Evolutionary conservation across 495 filamentous ascomycete species (phyloP), one percentile per base, ranked within the genome.

Genomic region (Ascodesmis nigricans): DNA sequence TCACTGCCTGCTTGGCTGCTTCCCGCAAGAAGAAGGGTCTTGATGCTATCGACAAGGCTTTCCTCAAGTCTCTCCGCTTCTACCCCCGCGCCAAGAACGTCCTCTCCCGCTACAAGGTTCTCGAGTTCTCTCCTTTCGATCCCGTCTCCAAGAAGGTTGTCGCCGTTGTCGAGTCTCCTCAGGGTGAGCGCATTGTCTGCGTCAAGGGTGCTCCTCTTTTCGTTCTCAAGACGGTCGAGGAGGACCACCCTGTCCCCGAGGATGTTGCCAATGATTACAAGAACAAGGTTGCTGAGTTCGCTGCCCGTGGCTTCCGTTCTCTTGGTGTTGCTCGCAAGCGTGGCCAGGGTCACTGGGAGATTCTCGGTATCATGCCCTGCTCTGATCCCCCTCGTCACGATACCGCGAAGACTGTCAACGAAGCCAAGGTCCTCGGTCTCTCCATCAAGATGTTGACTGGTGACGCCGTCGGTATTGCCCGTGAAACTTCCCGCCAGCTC

Each of bases 371-470:
- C 50, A 78, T 91, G 73, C 82, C 82, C 46, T 87, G 79, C 65
- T 75, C 66, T 46, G 82, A 92, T 50, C 82, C 82, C 36, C 82
- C 82, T 40, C 77, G 82, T 49, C 69, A 87, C 59, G 81, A 91
- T 54, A 90, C 80, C 46, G 78, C 76, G 42, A 74, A 77, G 53
- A 90, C 81, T 39, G 76, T 92, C 58, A 69, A 72, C 50, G 81
- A 92, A 60, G 82, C 82, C 46, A 76, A 83, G 62, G 63, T 62
- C 37, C 69, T 92, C 33, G 82, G 82, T 58, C 62, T 92, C 28
- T 75, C 71, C 38, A 79, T 92, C 57, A 92, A 91, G 63, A 92
- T 92, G 78, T 71, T 92, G 60, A 92, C 82, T 55, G 82, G 82
- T 63, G 82, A 92, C 58, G 78, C 82, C 35, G 78, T 91, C 48